Evolutionary conservation across 306 rosid species (phyloP), one percentile per base, ranked within the genome.

Genomic region (Acacia crassicarpa): DNA sequence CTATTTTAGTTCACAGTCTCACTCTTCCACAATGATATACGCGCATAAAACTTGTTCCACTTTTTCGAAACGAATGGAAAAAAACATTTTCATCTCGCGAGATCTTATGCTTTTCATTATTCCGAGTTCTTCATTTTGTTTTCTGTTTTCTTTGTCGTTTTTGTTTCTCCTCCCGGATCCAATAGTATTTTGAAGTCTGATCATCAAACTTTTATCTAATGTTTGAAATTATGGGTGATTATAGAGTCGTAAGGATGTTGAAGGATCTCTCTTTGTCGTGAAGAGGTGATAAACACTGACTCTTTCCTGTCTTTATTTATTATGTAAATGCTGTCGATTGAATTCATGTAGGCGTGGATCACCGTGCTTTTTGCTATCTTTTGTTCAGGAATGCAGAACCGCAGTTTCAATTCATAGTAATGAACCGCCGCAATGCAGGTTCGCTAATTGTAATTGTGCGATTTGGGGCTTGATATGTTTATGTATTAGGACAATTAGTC

Each of bases 171-270:
- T 41, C 54, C 53, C 20, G 33, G 48, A 69, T 69, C 33, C 48
- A 69, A 69, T 43, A 30, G 19, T 27, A 76, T 23, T 48, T 76
- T 62, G 20, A 30, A 61, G 56, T 44, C 38, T 75, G 71, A 69
- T 1, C 66, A 68, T 53, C 20, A 5, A 67, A 19, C 66, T 32
- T 46, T 75, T 66, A 32, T 43, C 80, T 77, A 5, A 65, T 45
- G 30, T 45, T 45, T 46, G 80, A 32, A 43, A 44, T 46, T 56
- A 40, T 79, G 53, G 72, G 45, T 71, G 85, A 84, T 73, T 91
- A 76, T 86, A 91, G 98, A 93, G 99, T 89, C 99, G 99, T 67
- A 95, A 93, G 89, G 95, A 95, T 82, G 99, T 95, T 38, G 99
- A 93, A 90, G 99, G 99, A 84, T 93, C 99, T 86, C 99, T 95